Conservation (phyloP, 2,329 filamentous ascomycete species). For the Pseudocercospora fijiensis region DNA sequence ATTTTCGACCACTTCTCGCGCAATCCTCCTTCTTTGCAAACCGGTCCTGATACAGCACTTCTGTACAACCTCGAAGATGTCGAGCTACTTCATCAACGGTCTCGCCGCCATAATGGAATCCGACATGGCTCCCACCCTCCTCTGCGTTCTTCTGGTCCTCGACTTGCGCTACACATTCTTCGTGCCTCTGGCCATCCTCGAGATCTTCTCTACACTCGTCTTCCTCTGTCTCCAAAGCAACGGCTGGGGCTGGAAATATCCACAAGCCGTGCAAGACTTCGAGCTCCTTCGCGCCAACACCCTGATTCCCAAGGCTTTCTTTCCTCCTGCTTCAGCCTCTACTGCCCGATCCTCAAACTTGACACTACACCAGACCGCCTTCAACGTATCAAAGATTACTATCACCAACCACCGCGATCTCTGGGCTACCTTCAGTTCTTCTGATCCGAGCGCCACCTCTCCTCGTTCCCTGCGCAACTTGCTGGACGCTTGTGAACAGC, state of each 20-base stretch:
- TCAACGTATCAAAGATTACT: neutral
- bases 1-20: too few species aligned
- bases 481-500: neutral
- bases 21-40: too few species aligned
- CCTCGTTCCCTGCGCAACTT: neutral
- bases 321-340: too few species aligned
- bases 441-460: neutral
- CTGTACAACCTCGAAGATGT: too few species aligned
- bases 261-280: too few species aligned
- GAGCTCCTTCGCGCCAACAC: neutral
- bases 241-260: too few species aligned
- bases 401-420: too few species aligned
- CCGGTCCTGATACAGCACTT: too few species aligned
- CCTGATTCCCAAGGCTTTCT: too few species aligned
- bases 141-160: neutral
- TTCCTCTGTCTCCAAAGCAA: too few species aligned
- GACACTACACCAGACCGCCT: neutral
- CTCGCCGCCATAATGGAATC: too few species aligned
- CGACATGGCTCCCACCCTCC: neutral
- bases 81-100: too few species aligned
- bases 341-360: neutral
- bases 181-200: neutral
- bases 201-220: neutral
- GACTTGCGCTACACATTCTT: neutral
- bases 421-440: neutral